Conservation (phyloP, 371 early-diverging fungal genomes). For the Parasitella parasitica region DNA sequence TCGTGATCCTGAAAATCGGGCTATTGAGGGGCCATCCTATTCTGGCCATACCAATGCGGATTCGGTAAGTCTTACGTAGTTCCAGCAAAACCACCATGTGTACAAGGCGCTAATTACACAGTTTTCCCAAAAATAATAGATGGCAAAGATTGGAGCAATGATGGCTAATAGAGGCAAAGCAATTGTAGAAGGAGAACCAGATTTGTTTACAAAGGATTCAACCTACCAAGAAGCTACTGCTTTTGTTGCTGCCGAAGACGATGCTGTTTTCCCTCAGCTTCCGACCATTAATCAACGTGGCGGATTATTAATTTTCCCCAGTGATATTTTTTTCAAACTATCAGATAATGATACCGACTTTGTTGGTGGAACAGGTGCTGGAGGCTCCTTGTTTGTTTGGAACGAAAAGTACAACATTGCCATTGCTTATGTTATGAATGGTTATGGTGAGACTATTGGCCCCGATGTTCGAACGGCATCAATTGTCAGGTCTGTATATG, state of each 20-base stretch:
- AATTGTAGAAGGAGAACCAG: conserved; percentile 40
- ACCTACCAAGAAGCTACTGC: conserved; percentile 4
- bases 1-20: conserved; percentile 8
- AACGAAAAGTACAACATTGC: conserved; percentile 15
- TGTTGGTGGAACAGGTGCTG: conserved; percentile 15
- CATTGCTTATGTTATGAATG: conserved; percentile 12
- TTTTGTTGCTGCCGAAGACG: not conserved
- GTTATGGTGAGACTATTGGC: not conserved
- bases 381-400: conserved; percentile 12
- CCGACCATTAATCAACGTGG: not conserved
- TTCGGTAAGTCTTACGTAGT: no score
- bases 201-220: conserved; percentile 22
- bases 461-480: no score
- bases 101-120: no score
- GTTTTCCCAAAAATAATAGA: conserved; percentile 25
- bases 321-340: not conserved
- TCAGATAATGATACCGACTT: not conserved
- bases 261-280: not conserved
- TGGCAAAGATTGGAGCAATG: conserved; percentile 66
- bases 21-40: conserved; percentile 34
- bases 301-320: not conserved
- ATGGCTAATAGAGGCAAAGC: conserved; percentile 68
- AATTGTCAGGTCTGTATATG: no score
- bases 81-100: no score
- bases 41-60: conserved; percentile 60